Evolutionary conservation across 169 alveolate species (phyloP), one percentile per base, ranked within the genome.

Genomic region (Plasmodium inui): DNA sequence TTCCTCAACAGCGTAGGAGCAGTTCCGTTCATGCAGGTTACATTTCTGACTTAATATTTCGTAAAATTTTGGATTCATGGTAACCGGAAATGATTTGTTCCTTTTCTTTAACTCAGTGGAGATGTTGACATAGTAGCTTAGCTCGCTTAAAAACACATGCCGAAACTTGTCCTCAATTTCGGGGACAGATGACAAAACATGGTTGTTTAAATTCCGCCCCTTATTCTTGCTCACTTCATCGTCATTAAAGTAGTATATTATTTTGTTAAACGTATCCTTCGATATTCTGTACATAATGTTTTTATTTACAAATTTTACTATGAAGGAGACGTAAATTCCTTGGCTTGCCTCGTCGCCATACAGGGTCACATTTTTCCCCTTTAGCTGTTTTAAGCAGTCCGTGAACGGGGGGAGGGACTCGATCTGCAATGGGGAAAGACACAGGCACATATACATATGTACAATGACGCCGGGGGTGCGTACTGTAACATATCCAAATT

Each of bases 311-410:
- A 76, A 74, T 74, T 86, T 74, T 86, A 86, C 14, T 46, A 41
- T 86, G 61, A 86, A n/a, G 81, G 93, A 83, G 61, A 86, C 71
- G 46, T 86, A 86, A 70, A 78, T n/a, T 9, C 44, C 93, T 53
- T 86, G 82, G 80, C 28, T 53, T 53, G 70, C 30, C 17, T 26
- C 67, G 17, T 76, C 80, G 6, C 80, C 86, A 32, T 34, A 19
- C 39, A 86, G 57, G 53, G 74, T 86, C 9, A 86, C 93, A 53
- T 86, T 86, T 74, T 86, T 86, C 19, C 82, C 93, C 5, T 70
- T 76, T n/a, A 86, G n/a, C 22, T 22, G 61, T 76, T 86, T 86
- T 55, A 86, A 19, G 86, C 93, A 86, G 22, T 76, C 61, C 3
- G 41, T 57, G 46, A 74, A 26, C 37, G 61, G 76, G 76, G 30